These are phyloP conservation scores for Nothopassalora personata DNA, from an alignment of 2,329 filamentous ascomycete genomes.

Conservation along the genomic window DNA sequence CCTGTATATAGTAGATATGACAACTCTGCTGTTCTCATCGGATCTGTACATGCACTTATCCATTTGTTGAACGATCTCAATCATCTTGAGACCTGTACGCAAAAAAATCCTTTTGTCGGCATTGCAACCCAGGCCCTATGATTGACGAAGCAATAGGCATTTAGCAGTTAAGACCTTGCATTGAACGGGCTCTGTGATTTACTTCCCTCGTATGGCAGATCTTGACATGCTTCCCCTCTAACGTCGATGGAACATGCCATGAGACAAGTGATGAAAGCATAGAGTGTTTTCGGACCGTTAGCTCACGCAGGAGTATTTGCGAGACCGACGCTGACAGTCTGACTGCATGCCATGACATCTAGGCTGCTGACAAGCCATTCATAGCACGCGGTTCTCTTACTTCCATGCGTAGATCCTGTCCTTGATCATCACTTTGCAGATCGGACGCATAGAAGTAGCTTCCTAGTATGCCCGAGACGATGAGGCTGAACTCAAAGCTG, in stretches of 20 bases:
- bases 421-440: neutral
- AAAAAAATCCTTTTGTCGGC: too few relatives aligned
- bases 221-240: neutral
- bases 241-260: neutral
- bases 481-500: neutral
- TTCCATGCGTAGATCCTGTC: neutral
- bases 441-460: neutral
- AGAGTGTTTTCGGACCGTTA: neutral
- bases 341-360: neutral
- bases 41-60: too few relatives aligned
- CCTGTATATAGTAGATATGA: too few relatives aligned
- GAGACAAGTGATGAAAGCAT: neutral
- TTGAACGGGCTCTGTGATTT: neutral
- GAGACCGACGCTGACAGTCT: neutral
- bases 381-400: too few relatives aligned
- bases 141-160: too few relatives aligned
- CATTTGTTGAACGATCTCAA: too few relatives aligned
- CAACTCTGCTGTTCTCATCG: too few relatives aligned
- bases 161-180: too few relatives aligned
- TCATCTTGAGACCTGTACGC: too few relatives aligned
- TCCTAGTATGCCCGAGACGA: neutral
- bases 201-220: neutral
- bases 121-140: too few relatives aligned
- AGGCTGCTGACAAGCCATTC: too few relatives aligned
- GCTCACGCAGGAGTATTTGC: neutral